phyloP scores from a whole-genome alignment of 2,329 filamentous ascomycete species.

The Cucurbitaria berberidis region DNA sequence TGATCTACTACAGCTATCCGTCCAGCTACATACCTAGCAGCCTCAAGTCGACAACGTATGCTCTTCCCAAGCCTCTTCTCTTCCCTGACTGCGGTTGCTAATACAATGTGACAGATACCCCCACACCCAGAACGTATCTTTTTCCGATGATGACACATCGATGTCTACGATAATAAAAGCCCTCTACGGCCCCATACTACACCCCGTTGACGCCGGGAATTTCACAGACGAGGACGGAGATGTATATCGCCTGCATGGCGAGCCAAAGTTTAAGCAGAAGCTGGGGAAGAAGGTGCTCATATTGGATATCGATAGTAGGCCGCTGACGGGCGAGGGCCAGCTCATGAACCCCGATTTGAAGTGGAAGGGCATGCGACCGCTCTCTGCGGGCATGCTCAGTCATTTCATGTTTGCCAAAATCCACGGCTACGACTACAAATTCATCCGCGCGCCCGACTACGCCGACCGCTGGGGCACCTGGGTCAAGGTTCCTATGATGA shows the following conservation, averaged over 20 bases:
- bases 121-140: conserved; percentile 31
- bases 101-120: conserved; percentile 26
- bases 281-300: conserved; percentile 48
- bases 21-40: conserved; percentile 29
- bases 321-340: conserved; percentile 42
- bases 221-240: conserved; percentile 49
- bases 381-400: conserved; percentile 48
- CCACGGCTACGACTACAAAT: conserved; percentile 59
- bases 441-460: conserved; percentile 53
- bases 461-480: conserved; percentile 54
- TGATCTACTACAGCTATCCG: conserved; percentile 40
- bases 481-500: conserved; percentile 58
- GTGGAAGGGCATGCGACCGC: conserved; percentile 47
- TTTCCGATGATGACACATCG: conserved; percentile 35
- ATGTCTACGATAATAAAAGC: conserved; percentile 48
- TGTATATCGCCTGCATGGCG: conserved; percentile 37
- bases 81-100: conserved; percentile 3
- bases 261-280: conserved; percentile 43
- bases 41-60: conserved; percentile 32
- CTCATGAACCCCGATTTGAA: conserved; percentile 46
- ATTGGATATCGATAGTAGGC: conserved; percentile 47
- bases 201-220: conserved; percentile 43
- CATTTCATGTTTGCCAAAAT: conserved; percentile 52
- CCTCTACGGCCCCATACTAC: conserved; percentile 45
- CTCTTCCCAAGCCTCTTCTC: background rate